Conservation (phyloP, 768 basidiomycete species). For the Plicaturopsis crispa region DNA sequence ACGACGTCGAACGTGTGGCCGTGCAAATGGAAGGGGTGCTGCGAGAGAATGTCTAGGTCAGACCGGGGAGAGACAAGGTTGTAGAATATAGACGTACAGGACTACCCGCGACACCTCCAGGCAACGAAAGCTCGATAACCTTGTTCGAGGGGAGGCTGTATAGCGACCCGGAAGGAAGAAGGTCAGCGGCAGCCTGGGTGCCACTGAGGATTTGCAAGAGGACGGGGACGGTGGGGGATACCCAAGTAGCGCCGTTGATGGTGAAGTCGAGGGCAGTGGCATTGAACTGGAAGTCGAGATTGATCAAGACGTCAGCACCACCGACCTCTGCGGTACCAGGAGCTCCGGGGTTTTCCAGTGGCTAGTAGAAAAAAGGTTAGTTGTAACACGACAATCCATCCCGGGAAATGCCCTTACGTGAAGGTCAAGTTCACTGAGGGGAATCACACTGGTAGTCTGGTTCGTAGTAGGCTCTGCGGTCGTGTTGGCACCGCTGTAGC, state of each 20-base stretch:
- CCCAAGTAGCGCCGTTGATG: constrained; percentile 9
- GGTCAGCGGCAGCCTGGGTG: constrained; percentile 18
- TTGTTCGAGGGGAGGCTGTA: constrained; percentile 35
- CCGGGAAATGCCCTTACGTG: too few species aligned
- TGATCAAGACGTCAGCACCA: constrained; percentile 30
- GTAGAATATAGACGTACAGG: constrained; percentile 14
- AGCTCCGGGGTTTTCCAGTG: constrained; percentile 17
- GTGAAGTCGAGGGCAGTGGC: constrained; percentile 2
- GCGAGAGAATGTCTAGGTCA: neutral
- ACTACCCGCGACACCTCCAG: constrained; percentile 29
- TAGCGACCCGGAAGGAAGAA: constrained; percentile 30
- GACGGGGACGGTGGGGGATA: constrained; percentile 26
- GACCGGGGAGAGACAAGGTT: neutral
- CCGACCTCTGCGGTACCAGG: constrained; percentile 29
- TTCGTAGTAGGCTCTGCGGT: constrained; percentile 30
- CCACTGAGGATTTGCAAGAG: constrained; percentile 38
- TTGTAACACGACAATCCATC: too few species aligned
- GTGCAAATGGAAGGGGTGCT: constrained; percentile 23
- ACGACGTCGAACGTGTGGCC: constrained; percentile 39
- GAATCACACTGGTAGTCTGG: constrained; percentile 14
- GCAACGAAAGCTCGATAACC: constrained; percentile 39
- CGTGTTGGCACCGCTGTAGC: constrained; percentile 32
- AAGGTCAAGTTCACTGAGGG: constrained; percentile 23
- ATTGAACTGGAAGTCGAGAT: constrained; percentile 17
- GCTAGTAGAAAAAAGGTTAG: too few species aligned